Evolutionary conservation across 306 rosid species (phyloP).

Genomic region (Boehmeria nivea): DNA sequence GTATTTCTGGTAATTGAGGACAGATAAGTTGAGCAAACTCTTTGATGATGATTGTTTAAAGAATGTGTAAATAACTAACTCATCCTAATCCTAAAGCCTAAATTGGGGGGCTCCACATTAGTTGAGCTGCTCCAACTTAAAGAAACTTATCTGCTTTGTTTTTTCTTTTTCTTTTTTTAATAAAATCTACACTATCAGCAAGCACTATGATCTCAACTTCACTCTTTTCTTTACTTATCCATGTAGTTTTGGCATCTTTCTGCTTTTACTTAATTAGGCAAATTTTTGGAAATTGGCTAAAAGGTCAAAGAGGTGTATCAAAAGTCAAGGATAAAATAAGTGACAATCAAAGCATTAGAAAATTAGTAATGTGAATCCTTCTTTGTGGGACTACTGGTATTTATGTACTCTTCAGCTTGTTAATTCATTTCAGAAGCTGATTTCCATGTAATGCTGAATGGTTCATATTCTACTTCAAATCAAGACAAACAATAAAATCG

Average conservation of each 20-base stretch:
- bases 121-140: constrained; percentile 9
- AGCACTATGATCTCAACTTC: neutral
- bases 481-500: no score
- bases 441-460: no score
- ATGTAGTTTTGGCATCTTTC: neutral
- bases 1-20: no score
- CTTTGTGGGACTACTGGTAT: neutral
- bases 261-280: neutral
- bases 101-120: constrained; percentile 3
- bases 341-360: neutral
- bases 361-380: neutral
- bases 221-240: no score
- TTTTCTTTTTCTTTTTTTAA: neutral
- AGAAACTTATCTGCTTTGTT: neutral
- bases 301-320: no score
- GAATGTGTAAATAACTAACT: no score
- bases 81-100: no score
- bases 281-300: neutral
- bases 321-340: neutral
- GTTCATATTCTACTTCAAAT: no score
- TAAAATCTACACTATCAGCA: neutral
- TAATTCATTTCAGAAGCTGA: no score
- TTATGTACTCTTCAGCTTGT: neutral
- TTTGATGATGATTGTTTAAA: no score
- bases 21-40: no score